A percentile compares a stretch with the other conserved stretches of the same genome.
These are phyloP conservation scores for Musa acuminata DNA, from an alignment of 176 grass and related monocot genomes.

Conservation along the genomic window DNA sequence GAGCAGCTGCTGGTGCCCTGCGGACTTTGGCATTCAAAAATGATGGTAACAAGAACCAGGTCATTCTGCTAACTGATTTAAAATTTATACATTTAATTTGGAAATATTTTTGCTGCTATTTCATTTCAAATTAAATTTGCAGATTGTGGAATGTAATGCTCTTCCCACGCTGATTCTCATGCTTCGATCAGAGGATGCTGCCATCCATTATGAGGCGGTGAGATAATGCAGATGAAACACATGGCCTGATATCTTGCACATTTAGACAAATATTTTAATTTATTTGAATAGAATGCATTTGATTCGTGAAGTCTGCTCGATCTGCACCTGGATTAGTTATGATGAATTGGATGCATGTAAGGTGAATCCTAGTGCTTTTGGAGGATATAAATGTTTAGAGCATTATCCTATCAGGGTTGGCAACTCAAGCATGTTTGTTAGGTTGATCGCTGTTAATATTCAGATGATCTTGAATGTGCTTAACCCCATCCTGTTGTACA, in stretches of 20 bases:
- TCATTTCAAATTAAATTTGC: conserved; percentile 11
- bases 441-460: neutral
- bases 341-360: neutral
- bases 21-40: conserved; percentile 98
- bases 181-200: conserved; percentile 91
- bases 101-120: neutral
- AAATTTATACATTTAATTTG: neutral
- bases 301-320: no score
- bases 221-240: conserved; percentile 17
- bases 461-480: neutral
- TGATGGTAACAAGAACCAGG: conserved; percentile 94
- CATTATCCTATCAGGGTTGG: neutral
- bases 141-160: conserved; percentile 98
- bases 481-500: no score
- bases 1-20: conserved; percentile 91
- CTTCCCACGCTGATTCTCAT: conserved; percentile 98
- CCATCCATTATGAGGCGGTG: conserved; percentile 99
- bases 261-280: neutral
- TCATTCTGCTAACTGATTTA: conserved; percentile 17
- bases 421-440: neutral
- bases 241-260: conserved; percentile 7
- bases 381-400: neutral
- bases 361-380: neutral
- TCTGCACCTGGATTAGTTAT: no score
- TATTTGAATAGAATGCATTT: no score